These are phyloP conservation scores for Persicaria maculosa DNA, from an alignment of 148 eudicot species.

Conservation along the genomic window DNA sequence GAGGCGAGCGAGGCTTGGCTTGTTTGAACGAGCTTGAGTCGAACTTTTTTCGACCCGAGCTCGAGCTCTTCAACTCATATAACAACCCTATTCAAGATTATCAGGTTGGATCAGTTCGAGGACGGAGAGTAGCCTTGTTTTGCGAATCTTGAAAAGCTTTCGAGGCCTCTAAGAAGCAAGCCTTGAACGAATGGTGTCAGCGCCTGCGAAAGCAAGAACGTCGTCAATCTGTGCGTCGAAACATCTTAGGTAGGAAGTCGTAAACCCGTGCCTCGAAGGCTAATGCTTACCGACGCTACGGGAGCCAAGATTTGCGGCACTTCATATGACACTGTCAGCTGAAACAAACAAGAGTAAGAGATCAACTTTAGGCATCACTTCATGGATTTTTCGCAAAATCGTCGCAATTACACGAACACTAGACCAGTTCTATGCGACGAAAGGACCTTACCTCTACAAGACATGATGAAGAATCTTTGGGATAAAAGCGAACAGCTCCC, in stretches of 20 bases:
- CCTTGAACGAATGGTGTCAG: constrained; percentile 72
- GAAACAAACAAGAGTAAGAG: constrained; percentile 21
- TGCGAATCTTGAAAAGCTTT: constrained; percentile 66
- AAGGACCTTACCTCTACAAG: constrained; percentile 63
- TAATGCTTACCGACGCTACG: constrained; percentile 79
- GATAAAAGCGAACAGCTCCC: constrained; percentile 93
- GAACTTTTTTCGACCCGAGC: no score
- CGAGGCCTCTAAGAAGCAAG: constrained; percentile 62
- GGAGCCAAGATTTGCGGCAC: constrained; percentile 74
- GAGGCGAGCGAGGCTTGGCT: no score
- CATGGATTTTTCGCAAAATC: no score
- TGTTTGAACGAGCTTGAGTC: no score
- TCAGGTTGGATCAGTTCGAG: background rate
- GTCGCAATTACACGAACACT: no score
- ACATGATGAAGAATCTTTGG: constrained; percentile 81
- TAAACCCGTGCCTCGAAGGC: background rate
- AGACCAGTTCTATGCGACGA: background rate
- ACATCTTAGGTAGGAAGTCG: no score
- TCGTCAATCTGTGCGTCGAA: background rate
- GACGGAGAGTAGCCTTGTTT: constrained; percentile 20
- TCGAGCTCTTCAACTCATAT: no score
- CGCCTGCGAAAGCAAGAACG: constrained; percentile 36
- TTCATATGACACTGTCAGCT: constrained; percentile 94
- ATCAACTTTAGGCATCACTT: background rate
- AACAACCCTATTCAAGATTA: no score